Evolutionary conservation across 805 yeast genomes (phyloP).

Genomic region (Millerozyma miso): DNA sequence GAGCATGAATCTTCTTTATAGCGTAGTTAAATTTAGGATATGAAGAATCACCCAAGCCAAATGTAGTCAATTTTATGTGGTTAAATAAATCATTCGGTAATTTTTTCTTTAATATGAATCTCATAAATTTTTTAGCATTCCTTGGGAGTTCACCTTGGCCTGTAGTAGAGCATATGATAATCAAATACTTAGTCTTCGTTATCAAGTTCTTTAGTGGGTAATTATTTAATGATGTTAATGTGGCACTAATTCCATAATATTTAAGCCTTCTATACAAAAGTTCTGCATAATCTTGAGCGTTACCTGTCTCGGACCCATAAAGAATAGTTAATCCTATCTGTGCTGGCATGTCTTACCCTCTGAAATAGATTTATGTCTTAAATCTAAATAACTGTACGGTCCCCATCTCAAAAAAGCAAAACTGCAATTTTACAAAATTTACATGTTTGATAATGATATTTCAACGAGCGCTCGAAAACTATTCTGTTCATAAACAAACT

Average conservation of each 20-base stretch:
- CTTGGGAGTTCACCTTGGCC: conserved; percentile 94
- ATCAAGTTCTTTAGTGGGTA: conserved; percentile 53
- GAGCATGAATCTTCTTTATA: conserved; percentile 72
- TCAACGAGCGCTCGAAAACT: not conserved
- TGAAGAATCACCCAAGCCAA: conserved; percentile 93
- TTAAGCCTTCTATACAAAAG: conserved; percentile 53
- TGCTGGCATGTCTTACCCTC: not conserved
- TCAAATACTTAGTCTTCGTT: conserved; percentile 41
- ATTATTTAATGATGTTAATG: conserved; percentile 53
- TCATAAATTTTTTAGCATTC: conserved; percentile 72
- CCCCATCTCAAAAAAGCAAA: not conserved
- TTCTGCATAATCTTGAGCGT: conserved; percentile 79
- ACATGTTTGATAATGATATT: not conserved
- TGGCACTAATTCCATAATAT: conserved; percentile 48
- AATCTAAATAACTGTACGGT: not conserved
- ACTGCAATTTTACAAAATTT: not conserved
- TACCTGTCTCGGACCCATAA: conserved; percentile 93
- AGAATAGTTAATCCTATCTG: conserved; percentile 48
- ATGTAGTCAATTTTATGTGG: conserved; percentile 62
- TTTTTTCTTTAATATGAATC: conserved; percentile 60
- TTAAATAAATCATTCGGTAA: conserved; percentile 57
- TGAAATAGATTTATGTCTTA: not conserved
- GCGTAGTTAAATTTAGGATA: conserved; percentile 89
- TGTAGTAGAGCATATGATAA: conserved; percentile 78
- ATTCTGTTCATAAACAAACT: not conserved